Percentiles rank a stretch among this genome's conserved stretches.
phyloP scores from a whole-genome alignment of 2,329 filamentous ascomycete genomes.

The Diaporthe citriasiana region DNA sequence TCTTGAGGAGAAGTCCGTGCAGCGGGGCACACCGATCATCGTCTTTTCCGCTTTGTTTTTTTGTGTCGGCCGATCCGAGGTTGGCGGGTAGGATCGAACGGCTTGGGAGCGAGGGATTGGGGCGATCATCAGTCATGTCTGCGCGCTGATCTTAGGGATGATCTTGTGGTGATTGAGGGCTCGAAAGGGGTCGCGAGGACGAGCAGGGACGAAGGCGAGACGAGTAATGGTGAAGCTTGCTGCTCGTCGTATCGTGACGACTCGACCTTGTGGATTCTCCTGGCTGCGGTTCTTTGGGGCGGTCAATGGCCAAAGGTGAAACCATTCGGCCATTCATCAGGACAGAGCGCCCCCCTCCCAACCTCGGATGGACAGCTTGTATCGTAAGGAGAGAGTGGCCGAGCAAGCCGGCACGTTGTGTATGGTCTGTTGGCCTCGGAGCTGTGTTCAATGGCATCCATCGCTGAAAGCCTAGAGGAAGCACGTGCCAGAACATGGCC shows the following conservation, averaged over 20 bases:
- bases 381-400: not conserved
- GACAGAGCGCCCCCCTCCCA: too few species aligned
- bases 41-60: not conserved
- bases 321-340: not conserved
- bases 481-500: not conserved
- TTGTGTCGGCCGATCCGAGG: not conserved
- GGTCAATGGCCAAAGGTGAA: not conserved
- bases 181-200: not conserved
- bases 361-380: not conserved
- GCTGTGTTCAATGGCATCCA: too few species aligned
- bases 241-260: not conserved
- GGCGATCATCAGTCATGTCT: not conserved
- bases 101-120: not conserved
- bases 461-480: too few species aligned
- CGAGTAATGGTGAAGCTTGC: not conserved
- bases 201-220: not conserved
- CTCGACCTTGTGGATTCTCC: not conserved
- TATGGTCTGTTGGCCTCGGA: not conserved
- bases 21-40: not conserved
- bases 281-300: not conserved
- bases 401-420: not conserved
- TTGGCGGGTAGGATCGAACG: too few species aligned
- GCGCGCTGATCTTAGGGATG: not conserved
- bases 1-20: not conserved
- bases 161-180: not conserved